Evolutionary conservation across 1,284 basidiomycete species (phyloP).

Genomic region (Tetrapyrgos nigripes): DNA sequence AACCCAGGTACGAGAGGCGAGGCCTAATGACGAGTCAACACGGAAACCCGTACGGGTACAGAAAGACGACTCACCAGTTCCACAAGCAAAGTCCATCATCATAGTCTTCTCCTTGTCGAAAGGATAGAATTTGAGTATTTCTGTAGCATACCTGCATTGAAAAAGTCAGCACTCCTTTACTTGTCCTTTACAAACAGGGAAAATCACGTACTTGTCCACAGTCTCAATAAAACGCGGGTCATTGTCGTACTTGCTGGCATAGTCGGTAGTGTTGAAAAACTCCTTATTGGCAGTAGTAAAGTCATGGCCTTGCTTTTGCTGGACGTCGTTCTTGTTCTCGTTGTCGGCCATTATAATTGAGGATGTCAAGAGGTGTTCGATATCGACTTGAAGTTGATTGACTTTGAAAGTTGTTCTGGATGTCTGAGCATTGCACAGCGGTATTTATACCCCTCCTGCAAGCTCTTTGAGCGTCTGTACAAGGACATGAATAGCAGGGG

Average conservation of each 20-base stretch:
- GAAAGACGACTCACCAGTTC: conserved; percentile 52
- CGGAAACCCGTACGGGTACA: not conserved
- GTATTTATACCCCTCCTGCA: no score
- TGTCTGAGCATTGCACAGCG: no score
- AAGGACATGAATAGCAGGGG: no score
- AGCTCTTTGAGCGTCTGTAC: no score
- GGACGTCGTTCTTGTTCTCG: not conserved
- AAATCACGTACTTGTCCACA: conserved; percentile 3
- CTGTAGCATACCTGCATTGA: conserved; percentile 39
- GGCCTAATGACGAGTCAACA: conserved; percentile 44
- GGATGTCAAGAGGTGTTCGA: no score
- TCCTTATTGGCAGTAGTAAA: conserved; percentile 13
- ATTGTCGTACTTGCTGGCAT: conserved; percentile 2
- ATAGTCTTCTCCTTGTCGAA: conserved; percentile 61
- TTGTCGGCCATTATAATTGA: not conserved
- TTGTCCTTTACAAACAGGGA: not conserved
- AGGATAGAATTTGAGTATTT: conserved; percentile 49
- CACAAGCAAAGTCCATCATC: conserved; percentile 76
- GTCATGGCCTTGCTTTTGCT: conserved; percentile 5
- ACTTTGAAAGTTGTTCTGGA: no score
- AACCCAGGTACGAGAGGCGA: conserved; percentile 60
- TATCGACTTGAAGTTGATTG: no score
- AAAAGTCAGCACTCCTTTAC: not conserved
- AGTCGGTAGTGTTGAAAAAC: conserved; percentile 4
- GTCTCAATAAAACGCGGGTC: conserved; percentile 3